These are phyloP conservation scores for Boletus mariae DNA, from an alignment of 1,284 basidiomycete genomes.

Conservation along the genomic window DNA sequence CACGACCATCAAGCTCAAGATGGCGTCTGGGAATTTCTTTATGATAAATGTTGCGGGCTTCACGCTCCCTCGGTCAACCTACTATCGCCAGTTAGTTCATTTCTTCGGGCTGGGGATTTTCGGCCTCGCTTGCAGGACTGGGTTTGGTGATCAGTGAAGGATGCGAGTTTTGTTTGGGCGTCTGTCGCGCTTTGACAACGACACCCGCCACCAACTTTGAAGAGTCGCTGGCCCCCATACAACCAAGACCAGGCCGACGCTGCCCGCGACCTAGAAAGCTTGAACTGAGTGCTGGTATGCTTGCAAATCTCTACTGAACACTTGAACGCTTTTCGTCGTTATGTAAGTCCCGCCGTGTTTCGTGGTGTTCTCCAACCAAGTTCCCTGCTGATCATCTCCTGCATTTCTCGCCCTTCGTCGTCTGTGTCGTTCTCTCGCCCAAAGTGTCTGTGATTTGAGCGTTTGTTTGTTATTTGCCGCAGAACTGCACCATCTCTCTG, in stretches of 20 bases:
- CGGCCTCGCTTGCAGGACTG: slow-evolving; percentile 16
- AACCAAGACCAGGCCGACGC: slow-evolving; percentile 20
- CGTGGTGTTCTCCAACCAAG: slow-evolving; percentile 18
- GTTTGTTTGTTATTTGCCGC: slow-evolving; percentile 30
- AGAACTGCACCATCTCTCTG: slow-evolving; percentile 15
- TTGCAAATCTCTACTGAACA: slow-evolving; percentile 27
- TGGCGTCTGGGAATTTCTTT: slow-evolving; percentile 30
- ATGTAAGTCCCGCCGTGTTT: slow-evolving; percentile 36
- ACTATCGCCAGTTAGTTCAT: slow-evolving; percentile 27
- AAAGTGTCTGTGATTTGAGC: slow-evolving; percentile 30
- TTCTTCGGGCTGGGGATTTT: slow-evolving; percentile 16
- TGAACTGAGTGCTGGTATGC: slow-evolving; percentile 35
- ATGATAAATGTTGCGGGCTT: slow-evolving; percentile 24
- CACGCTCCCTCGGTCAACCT: slow-evolving; percentile 19
- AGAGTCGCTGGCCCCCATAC: slow-evolving; percentile 25
- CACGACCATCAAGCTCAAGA: slow-evolving; percentile 9
- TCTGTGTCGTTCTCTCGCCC: slow-evolving; percentile 11
- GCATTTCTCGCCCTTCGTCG: slow-evolving; percentile 9
- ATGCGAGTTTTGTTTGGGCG: slow-evolving; percentile 29
- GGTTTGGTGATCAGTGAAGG: slow-evolving; percentile 34
- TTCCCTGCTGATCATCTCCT: slow-evolving; percentile 23
- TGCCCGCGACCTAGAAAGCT: slow-evolving; percentile 24
- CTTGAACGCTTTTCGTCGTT: slow-evolving; percentile 28
- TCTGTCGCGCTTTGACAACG: slow-evolving; percentile 26
- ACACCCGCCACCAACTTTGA: slow-evolving; percentile 33